Conservation (phyloP, 495 filamentous ascomycete genomes). For the Penicillium coffeae region DNA sequence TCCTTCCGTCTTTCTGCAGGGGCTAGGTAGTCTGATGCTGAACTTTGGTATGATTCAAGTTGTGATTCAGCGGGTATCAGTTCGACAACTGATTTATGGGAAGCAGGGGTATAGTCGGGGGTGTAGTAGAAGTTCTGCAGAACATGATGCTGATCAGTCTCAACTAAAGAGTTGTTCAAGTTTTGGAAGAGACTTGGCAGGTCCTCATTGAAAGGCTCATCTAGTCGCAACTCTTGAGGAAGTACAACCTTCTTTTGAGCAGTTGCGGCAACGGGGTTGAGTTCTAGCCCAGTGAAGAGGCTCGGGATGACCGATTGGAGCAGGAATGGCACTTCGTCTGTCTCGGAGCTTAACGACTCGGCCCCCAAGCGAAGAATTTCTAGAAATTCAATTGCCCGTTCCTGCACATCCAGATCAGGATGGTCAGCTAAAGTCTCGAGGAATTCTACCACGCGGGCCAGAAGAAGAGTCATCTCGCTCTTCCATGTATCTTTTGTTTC, state of each 20-base stretch:
- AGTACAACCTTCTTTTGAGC: slow-evolving; percentile 86
- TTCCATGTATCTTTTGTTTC: slow-evolving; percentile 63
- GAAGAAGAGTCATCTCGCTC: slow-evolving; percentile 66
- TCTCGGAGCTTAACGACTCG: slow-evolving; percentile 70
- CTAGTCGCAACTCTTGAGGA: slow-evolving; percentile 68
- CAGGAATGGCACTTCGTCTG: slow-evolving; percentile 68
- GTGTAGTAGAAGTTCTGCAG: slow-evolving; percentile 72
- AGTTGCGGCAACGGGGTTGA: slow-evolving; percentile 81
- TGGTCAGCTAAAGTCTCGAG: slow-evolving; percentile 73
- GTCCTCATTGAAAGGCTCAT: slow-evolving; percentile 75
- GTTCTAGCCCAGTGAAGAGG: slow-evolving; percentile 76
- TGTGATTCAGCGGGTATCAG: slow-evolving; percentile 13
- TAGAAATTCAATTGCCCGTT: slow-evolving; percentile 85
- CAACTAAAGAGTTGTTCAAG: slow-evolving; percentile 3
- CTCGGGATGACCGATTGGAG: slow-evolving; percentile 84
- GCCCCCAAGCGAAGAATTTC: slow-evolving; percentile 81
- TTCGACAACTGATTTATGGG: slow-evolving; percentile 29
- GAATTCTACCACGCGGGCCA: slow-evolving; percentile 75
- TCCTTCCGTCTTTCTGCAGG: slow-evolving; percentile 61
- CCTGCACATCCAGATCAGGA: slow-evolving; percentile 91
- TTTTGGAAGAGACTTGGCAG: slow-evolving; percentile 55
- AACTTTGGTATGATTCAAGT: slow-evolving; percentile 55
- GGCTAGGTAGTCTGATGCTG: slow-evolving; percentile 62
- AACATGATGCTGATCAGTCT: slow-evolving; percentile 1
- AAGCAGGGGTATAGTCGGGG: slow-evolving; percentile 22